Evolutionary conservation across 1,139 yeast species (phyloP).

Genomic region (Taphrina sp.): DNA sequence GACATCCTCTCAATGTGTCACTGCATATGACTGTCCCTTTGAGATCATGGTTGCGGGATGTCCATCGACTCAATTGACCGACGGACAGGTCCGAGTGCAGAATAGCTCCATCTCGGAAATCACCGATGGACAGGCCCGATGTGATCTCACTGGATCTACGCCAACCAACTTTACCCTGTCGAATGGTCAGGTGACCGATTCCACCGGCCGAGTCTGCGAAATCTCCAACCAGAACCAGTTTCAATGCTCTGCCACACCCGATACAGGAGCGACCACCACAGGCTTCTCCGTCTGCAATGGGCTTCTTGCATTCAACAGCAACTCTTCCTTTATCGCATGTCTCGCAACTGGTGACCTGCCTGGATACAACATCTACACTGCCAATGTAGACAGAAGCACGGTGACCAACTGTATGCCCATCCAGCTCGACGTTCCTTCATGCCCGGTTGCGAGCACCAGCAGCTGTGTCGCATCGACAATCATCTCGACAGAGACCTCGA

Average conservation of each 20-base stretch:
- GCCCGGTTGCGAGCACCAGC: background rate
- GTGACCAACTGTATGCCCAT: conserved; percentile 15
- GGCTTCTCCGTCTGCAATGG: conserved; percentile 25
- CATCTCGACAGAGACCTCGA: conserved; percentile 42
- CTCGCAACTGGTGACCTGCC: conserved; percentile 20
- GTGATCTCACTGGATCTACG: conserved; percentile 6
- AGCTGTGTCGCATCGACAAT: conserved; percentile 21
- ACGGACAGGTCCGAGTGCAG: conserved; percentile 15
- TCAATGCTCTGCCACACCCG: conserved; percentile 14
- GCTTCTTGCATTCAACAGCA: conserved; percentile 13
- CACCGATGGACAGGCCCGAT: conserved; percentile 25
- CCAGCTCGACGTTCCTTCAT: conserved; percentile 9
- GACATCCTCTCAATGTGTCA: background rate
- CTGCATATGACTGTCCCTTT: conserved; percentile 12
- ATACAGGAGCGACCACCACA: conserved; percentile 9
- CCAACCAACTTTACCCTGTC: conserved; percentile 17
- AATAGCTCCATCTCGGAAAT: conserved; percentile 9
- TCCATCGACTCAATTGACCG: conserved; percentile 5
- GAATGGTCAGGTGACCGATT: conserved; percentile 24
- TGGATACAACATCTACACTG: conserved; percentile 18
- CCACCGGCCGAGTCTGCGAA: conserved; percentile 26
- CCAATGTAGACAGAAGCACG: conserved; percentile 7
- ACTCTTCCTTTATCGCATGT: conserved; percentile 12
- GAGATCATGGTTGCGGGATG: conserved; percentile 10
- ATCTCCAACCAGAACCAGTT: conserved; percentile 21